phyloP scores from a whole-genome alignment of 441 rosid genomes.

The Pelargonium exstipulatum region DNA sequence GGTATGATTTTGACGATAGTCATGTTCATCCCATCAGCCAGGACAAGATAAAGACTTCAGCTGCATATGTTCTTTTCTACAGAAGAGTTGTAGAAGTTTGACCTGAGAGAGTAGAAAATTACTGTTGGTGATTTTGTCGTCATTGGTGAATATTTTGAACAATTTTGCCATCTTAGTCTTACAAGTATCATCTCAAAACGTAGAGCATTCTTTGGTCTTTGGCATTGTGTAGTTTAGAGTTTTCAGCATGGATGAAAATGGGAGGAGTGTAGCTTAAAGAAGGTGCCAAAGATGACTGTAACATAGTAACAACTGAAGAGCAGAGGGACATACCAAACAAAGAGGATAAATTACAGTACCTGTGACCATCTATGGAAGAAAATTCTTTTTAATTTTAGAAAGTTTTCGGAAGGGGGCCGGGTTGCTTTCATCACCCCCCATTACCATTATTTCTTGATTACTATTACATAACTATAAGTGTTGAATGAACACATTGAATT shows the following conservation, averaged over 20 bases:
- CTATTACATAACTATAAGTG: conserved; percentile 18
- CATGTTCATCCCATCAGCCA: conserved; percentile 58
- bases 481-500: conserved; percentile 22
- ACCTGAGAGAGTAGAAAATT: conserved; percentile 17
- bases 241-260: conserved; percentile 15
- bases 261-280: conserved; percentile 15
- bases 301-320: conserved; percentile 30
- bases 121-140: conserved; percentile 12
- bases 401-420: conserved; percentile 17
- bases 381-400: conserved; percentile 5
- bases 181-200: conserved; percentile 20
- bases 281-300: conserved; percentile 34
- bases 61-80: conserved; percentile 95
- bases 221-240: conserved; percentile 25
- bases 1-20: conserved; percentile 95
- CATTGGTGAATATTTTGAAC: conserved; percentile 20
- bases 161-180: conserved; percentile 23
- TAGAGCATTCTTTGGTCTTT: conserved; percentile 35
- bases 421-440: conserved; percentile 14
- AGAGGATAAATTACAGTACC: conserved; percentile 14
- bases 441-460: conserved; percentile 21
- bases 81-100: conserved; percentile 62
- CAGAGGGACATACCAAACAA: conserved; percentile 17
- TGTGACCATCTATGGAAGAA: conserved; percentile 22
- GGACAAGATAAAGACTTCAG: conserved; percentile 87